Conservation (phyloP, 2,329 filamentous ascomycete species). For the Helicocarpus griseus region DNA sequence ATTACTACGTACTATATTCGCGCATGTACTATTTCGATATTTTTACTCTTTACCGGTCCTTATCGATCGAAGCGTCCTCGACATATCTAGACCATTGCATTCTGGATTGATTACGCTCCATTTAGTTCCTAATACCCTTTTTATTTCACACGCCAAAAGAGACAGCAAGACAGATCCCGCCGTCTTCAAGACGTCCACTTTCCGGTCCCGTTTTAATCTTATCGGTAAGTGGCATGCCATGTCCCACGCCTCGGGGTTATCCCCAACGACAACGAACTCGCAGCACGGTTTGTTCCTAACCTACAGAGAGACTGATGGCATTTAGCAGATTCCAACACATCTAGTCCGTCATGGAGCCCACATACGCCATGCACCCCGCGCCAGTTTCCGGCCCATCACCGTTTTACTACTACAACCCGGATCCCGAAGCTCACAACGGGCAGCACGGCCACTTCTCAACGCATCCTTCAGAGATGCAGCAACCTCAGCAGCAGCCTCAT, state of each 20-base stretch:
- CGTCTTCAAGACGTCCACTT: too few relatives aligned
- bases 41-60: background rate
- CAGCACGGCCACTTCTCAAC: constrained; percentile 69
- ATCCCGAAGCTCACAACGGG: constrained; percentile 60
- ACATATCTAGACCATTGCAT: background rate
- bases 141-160: background rate
- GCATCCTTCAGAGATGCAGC: constrained; percentile 43
- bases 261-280: background rate
- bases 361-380: constrained; percentile 43
- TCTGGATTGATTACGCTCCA: background rate
- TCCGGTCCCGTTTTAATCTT: background rate
- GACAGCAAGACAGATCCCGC: too few relatives aligned
- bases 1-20: background rate
- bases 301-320: background rate
- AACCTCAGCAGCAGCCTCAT: constrained; percentile 14
- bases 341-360: constrained; percentile 52
- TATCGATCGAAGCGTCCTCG: background rate
- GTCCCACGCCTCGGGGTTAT: too few relatives aligned
- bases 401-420: constrained; percentile 82
- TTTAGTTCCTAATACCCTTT: constrained; percentile 4
- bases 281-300: background rate
- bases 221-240: background rate
- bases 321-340: background rate
- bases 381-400: constrained; percentile 50
- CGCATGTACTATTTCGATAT: constrained; percentile 4